These are phyloP conservation scores for Gossypium lobatum DNA, from an alignment of 441 rosid species.

Conservation along the genomic window DNA sequence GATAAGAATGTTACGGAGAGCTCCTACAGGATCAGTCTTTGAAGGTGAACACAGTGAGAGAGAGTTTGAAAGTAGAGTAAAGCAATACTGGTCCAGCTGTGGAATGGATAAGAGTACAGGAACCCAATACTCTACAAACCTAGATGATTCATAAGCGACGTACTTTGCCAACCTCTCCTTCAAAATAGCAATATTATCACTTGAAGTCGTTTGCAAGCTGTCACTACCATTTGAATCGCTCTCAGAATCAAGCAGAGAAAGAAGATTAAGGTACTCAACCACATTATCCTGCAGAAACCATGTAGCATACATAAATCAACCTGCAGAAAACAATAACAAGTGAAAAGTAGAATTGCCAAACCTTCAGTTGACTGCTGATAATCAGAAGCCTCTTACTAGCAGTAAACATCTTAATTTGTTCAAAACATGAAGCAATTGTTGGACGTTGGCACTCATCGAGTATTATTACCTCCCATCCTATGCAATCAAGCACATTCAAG, in stretches of 20 bases:
- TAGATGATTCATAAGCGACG: constrained; percentile 35
- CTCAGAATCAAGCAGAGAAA: constrained; percentile 32
- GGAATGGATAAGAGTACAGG: constrained; percentile 71
- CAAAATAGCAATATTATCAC: constrained; percentile 23
- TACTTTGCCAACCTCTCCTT: constrained; percentile 40
- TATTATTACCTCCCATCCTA: constrained; percentile 46
- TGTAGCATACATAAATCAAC: constrained; percentile 11
- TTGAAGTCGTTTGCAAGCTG: constrained; percentile 21
- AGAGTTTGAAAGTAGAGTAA: constrained; percentile 50
- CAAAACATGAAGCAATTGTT: constrained; percentile 23
- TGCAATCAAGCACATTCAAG: constrained; percentile 24
- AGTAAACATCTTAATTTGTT: constrained; percentile 33
- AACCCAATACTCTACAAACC: constrained; percentile 84
- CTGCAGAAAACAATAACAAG: background rate
- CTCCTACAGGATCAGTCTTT: constrained; percentile 56
- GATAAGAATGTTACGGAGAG: constrained; percentile 53
- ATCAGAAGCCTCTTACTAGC: constrained; percentile 44
- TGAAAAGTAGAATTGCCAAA: constrained; percentile 19
- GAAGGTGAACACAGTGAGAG: constrained; percentile 52
- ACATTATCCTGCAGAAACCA: constrained; percentile 37
- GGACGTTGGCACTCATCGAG: constrained; percentile 47
- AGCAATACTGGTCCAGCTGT: constrained; percentile 94
- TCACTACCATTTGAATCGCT: constrained; percentile 14
- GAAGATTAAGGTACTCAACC: constrained; percentile 27
- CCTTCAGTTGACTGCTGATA: constrained; percentile 47